These are phyloP conservation scores for Wickerhamiella allomyrinae DNA, from an alignment of 805 yeast genomes.

Conservation along the genomic window DNA sequence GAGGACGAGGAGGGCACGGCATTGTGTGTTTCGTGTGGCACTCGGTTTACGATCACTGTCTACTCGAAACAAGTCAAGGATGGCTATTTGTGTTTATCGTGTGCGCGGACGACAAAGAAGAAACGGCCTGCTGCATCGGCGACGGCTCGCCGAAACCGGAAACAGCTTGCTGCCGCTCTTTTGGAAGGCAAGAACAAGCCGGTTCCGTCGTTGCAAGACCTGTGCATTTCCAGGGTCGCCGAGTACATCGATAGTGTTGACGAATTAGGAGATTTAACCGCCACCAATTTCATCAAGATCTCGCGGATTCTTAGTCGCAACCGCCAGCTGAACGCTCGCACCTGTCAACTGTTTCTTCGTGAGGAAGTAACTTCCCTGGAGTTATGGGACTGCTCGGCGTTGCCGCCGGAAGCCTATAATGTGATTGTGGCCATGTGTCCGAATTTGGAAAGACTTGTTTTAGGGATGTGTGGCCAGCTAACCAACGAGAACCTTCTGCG, in stretches of 20 bases:
- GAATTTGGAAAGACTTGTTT: conserved; percentile 43
- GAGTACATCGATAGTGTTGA: conserved; percentile 61
- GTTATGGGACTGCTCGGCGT: conserved; percentile 86
- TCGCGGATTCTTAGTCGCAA: conserved; percentile 68
- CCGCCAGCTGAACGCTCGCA: conserved; percentile 59
- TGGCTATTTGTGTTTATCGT: conserved; percentile 47
- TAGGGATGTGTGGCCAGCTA: conserved; percentile 88
- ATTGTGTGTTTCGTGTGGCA: conserved; percentile 48
- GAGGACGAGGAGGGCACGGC: conserved; percentile 36
- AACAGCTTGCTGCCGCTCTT: conserved; percentile 70
- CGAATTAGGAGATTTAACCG: conserved; percentile 76
- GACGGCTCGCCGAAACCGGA: conserved; percentile 27
- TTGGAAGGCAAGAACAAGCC: conserved; percentile 53
- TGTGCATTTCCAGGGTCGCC: conserved; percentile 58
- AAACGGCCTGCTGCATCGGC: conserved; percentile 36
- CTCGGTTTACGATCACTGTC: conserved; percentile 46
- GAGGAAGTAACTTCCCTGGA: conserved; percentile 43
- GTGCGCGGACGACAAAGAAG: conserved; percentile 34
- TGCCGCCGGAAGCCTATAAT: conserved; percentile 49
- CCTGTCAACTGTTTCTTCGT: conserved; percentile 59
- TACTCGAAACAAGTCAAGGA: conserved; percentile 39
- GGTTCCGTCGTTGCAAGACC: conserved; percentile 59
- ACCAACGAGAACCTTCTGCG: conserved; percentile 62
- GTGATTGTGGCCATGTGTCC: conserved; percentile 73
- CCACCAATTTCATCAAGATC: conserved; percentile 52